Conservation (phyloP, 306 rosid genomes). For the Glycine tomentella region DNA sequence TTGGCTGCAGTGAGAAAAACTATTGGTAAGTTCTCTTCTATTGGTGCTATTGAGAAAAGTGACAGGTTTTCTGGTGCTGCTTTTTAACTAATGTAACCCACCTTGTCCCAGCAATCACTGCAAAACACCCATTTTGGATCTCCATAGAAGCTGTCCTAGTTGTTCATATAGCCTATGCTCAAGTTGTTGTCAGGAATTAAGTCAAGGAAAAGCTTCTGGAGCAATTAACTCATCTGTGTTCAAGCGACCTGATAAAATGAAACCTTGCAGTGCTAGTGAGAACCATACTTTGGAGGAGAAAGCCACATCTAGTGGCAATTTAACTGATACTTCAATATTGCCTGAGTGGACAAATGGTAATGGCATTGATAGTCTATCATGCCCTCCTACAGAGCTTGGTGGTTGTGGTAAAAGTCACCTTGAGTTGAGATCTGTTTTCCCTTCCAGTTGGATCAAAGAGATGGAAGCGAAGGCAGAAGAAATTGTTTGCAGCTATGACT, state of each 20-base stretch:
- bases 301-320: slow-evolving; percentile 45
- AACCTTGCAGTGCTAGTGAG: slow-evolving; percentile 48
- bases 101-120: slow-evolving; percentile 78
- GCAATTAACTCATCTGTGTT: slow-evolving; percentile 47
- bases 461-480: slow-evolving; percentile 92
- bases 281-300: slow-evolving; percentile 51
- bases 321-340: slow-evolving; percentile 52
- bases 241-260: slow-evolving; percentile 52
- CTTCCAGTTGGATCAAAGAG: slow-evolving; percentile 78
- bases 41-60: slow-evolving; percentile 35
- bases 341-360: slow-evolving; percentile 56
- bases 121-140: slow-evolving; percentile 74
- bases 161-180: slow-evolving; percentile 88
- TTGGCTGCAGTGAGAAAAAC: slow-evolving; percentile 55
- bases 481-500: slow-evolving; percentile 93
- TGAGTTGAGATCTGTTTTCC: slow-evolving; percentile 76
- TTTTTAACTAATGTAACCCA: slow-evolving; percentile 45
- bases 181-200: slow-evolving; percentile 70
- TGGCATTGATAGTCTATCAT: slow-evolving; percentile 56
- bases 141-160: slow-evolving; percentile 81
- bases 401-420: slow-evolving; percentile 77
- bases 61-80: slow-evolving; percentile 21
- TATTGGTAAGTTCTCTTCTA: slow-evolving; percentile 63
- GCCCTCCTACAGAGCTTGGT: slow-evolving; percentile 70
- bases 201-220: slow-evolving; percentile 54